These are phyloP conservation scores for Botrytis paeoniae DNA, from an alignment of 2,329 filamentous ascomycete genomes.

Conservation along the genomic window DNA sequence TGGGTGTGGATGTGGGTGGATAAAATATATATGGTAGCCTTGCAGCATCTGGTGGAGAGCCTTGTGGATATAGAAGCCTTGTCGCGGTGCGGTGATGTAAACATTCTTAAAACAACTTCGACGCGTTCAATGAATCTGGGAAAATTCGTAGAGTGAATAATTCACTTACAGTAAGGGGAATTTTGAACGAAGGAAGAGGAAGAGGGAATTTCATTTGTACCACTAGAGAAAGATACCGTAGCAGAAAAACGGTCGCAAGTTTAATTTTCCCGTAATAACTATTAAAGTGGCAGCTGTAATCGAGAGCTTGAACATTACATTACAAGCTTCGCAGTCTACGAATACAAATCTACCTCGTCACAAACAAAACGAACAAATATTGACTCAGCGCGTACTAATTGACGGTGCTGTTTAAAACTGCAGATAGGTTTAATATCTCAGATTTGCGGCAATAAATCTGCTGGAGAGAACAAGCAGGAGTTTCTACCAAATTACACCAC, in stretches of 20 bases:
- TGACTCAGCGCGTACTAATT: not conserved
- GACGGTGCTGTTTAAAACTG: not conserved
- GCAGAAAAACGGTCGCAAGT: not conserved
- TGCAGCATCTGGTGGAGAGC: not conserved
- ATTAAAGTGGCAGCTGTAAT: not conserved
- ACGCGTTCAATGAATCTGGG: not conserved
- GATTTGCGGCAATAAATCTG: not conserved
- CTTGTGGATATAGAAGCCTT: constrained; percentile 5
- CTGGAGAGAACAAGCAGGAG: not conserved
- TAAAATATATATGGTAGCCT: constrained; percentile 1
- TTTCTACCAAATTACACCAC: not conserved
- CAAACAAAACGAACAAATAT: not conserved
- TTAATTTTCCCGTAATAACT: not conserved
- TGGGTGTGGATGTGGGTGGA: not conserved
- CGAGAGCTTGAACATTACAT: not conserved
- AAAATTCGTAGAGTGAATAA: not conserved
- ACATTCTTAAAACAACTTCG: not conserved
- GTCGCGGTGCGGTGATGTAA: constrained; percentile 6
- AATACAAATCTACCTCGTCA: not conserved
- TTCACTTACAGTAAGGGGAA: not conserved
- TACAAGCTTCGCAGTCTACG: not conserved
- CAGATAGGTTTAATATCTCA: not conserved
- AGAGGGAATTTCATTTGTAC: not conserved
- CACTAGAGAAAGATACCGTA: not conserved
- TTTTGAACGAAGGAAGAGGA: not conserved